phyloP scores from a whole-genome alignment of 805 yeast genomes.

The Sugiyamaella chiloensis region DNA sequence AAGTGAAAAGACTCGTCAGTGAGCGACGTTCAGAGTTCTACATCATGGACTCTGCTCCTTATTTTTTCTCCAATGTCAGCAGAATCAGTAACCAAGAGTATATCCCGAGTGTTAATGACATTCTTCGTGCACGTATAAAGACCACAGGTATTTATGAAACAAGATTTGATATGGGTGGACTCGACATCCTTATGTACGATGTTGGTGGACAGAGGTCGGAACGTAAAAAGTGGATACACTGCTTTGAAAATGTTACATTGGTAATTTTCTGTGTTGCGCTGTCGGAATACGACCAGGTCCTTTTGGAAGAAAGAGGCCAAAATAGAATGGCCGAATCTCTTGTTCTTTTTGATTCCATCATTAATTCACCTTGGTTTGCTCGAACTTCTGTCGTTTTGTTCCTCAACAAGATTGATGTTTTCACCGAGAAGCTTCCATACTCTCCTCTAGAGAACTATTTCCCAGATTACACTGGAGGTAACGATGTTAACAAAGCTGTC shows the following conservation, averaged over 20 bases:
- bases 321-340: slow-evolving; percentile 80
- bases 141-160: slow-evolving; percentile 91
- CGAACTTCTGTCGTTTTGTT: slow-evolving; percentile 83
- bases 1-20: slow-evolving; percentile 49
- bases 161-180: slow-evolving; percentile 67
- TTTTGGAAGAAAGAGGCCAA: slow-evolving; percentile 66
- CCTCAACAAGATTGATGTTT: slow-evolving; percentile 85
- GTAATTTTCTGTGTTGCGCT: slow-evolving; percentile 89
- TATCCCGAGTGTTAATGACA: slow-evolving; percentile 71
- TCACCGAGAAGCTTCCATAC: slow-evolving; percentile 76
- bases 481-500: slow-evolving; percentile 83
- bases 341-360: slow-evolving; percentile 82
- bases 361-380: slow-evolving; percentile 89
- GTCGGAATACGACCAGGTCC: slow-evolving; percentile 84
- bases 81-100: slow-evolving; percentile 60
- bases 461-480: slow-evolving; percentile 91
- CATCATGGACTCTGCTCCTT: slow-evolving; percentile 74
- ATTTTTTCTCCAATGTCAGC: slow-evolving; percentile 63
- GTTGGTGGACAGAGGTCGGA: slow-evolving; percentile 97
- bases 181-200: slow-evolving; percentile 66
- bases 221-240: slow-evolving; percentile 95
- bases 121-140: slow-evolving; percentile 82
- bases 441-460: slow-evolving; percentile 80
- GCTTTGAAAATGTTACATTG: slow-evolving; percentile 88
- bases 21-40: slow-evolving; percentile 67